Base-by-base conservation (phyloP, 495 filamentous ascomycete species). In the Cercophora scortea region DNA sequence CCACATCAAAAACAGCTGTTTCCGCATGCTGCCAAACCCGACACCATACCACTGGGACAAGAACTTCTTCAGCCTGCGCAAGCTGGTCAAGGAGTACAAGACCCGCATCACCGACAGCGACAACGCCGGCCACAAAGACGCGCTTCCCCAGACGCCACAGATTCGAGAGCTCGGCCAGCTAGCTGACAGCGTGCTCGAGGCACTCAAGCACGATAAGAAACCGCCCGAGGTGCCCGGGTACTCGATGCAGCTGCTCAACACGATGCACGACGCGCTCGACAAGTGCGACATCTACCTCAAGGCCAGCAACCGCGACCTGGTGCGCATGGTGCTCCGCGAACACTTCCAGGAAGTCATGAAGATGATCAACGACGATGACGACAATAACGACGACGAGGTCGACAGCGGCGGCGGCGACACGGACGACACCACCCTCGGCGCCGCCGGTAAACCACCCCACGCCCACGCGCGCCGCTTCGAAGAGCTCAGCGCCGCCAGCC, bases 11-110 rank as follows among this genome's bases (percentile, higher is more conserved):
- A 62, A 66, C 12, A 71, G 62, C 40, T 67, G 56, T 45, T 77
- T 70, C 49, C 68, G 73, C 9, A 71, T 72, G 62, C 61, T 79
- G 3, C 76, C 74, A 3, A 79, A 79, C 53, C 75, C 75, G 1
- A 78, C 74, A 0, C 58, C 66, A 1, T 71, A 71, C 49, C 60
- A 59, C 40, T 78, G 72, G 74, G 69, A 77, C 49, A 71, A 68
- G 36, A 66, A 67, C 39, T 66, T 60, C 32, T 71, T 75, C 51
- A 60, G 63, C 53, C 51, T 71, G 8, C 59, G 60, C 15, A 56
- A 56, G 25, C 55, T 73, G 1, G 56, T 75, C n/a, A 50, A 47
- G 1, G 64, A 65, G 6, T 73, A 62, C 56, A 32, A 42, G 16
- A 64, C 57, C 12, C 59, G 59, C 18, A 58, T 69, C 10, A 33